Percentiles rank a stretch among this genome's conserved stretches.
phyloP scores from a whole-genome alignment of 2,329 filamentous ascomycete species.

The Penicillium sp. region DNA sequence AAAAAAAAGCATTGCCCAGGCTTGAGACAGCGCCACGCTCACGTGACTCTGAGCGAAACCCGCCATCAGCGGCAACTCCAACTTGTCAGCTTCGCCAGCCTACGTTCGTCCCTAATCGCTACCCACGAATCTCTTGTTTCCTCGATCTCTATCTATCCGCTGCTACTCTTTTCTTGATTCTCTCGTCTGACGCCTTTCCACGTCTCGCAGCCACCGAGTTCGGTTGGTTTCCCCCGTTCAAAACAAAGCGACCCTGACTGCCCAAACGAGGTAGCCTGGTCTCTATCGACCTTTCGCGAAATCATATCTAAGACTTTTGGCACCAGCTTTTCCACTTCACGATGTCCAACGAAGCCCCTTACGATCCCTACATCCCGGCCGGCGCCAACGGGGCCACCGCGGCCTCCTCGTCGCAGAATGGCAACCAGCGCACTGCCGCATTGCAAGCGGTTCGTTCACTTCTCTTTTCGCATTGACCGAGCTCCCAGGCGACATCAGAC shows the following conservation, averaged over 20 bases:
- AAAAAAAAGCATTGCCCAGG: not conserved
- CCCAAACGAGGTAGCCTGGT: conserved; percentile 10
- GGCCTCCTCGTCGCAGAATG: conserved; percentile 51
- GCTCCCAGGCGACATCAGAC: not conserved
- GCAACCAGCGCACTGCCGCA: conserved; percentile 66
- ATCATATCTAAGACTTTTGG: conserved; percentile 11
- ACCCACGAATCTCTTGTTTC: not conserved
- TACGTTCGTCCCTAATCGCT: not conserved
- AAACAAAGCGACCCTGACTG: conserved; percentile 21
- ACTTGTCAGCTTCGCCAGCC: conserved; percentile 19
- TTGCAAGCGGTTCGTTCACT: conserved; percentile 76
- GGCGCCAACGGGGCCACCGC: conserved; percentile 54
- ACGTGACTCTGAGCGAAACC: conserved; percentile 20
- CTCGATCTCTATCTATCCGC: not conserved
- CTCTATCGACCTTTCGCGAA: conserved; percentile 9
- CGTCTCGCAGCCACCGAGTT: not conserved
- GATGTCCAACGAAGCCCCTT: conserved; percentile 63
- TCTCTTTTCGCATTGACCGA: conserved; percentile 15
- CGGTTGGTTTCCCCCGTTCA: conserved; percentile 13
- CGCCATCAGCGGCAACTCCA: conserved; percentile 22
- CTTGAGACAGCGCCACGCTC: conserved; percentile 22
- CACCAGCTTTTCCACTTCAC: conserved; percentile 22
- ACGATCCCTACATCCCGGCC: conserved; percentile 85
- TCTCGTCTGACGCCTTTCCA: not conserved
- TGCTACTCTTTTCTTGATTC: not conserved